Base-by-base conservation (phyloP, 73 alveolate genomes). In the Paramecium sonneborni region DNA sequence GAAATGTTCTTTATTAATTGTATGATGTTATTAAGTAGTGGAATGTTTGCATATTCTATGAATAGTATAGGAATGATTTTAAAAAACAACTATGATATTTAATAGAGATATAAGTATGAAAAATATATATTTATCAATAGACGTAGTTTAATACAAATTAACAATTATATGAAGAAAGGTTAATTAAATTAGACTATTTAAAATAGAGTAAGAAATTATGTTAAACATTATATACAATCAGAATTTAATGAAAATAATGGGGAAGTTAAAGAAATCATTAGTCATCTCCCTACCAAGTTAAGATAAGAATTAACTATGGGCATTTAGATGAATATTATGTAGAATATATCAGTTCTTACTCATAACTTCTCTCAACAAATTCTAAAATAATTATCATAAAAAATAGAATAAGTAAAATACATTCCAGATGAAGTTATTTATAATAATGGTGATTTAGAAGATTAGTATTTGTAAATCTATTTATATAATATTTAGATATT, bases 41-140 rank as follows among this genome's bases (percentile, higher is more conserved):
- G 90, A 41, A 79, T 79, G 69, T 79, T 79, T 79, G 90, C 76
- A 20, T 79, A 43, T 79, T 44, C 43, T 0, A 79, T 79, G 69
- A 79, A 79, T 46, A 30, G 62, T 14, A 44, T 79, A 4, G 90
- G 90, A 41, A 79, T 79, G 72, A 79, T 79, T 14, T 7, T 79
- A 21, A 79, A 79, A 7, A 79, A 38, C 43, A 38, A 30, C 6
- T 30, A 79, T 79, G 69, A 79, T 12, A 41, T 18, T 26, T 6
- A 34, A 12, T 38, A 23, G 18, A 79, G 28, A 23, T 79, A 79
- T 79, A 79, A 79, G 90, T 72, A 72, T 32, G 11, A 0, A 18
- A 0, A 34, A 28, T 15, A n/a, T n/a, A n/a, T n/a, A 20, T 72
- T 34, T 34, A 72, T 28, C 8, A 72, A 34, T 72, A 72, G 86